Base-by-base conservation (phyloP, 2,329 filamentous ascomycete genomes). In the Epichloe uncinata region DNA sequence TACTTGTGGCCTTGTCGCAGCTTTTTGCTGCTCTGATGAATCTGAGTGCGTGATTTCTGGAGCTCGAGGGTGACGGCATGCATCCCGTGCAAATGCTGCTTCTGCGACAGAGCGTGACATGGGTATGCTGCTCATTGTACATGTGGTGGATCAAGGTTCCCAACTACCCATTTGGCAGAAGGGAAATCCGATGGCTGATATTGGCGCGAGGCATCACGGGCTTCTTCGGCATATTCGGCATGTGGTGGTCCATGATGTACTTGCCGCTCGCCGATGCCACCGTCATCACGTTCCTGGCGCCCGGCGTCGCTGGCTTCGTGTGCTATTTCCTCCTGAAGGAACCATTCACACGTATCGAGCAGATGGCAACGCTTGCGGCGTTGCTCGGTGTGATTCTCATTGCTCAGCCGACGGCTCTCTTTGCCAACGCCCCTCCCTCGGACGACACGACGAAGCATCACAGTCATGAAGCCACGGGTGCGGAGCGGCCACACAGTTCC, bases 11-110 rank as follows among this genome's bases (percentile, higher is more conserved):
- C 16, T 53, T 83, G 2, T 78, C 87, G 0, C 88, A 95, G 65
- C 70, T 93, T 36, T 95, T 95, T 58, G 87, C 84, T 2, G 82
- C 84, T 0, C 66, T 86, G 48, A 95, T 95, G 90, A 94, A 93
- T 63, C 78, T 94, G 9, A 81, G 81, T 40, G 86, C 87, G 0
- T 75, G 88, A 18, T 65, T 91, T 11, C 70, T 95, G 38, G 87
- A 94, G 62, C 73, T 84, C 16, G 73, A 85, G 55, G 83, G 79
- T 49, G 73, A 81, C 44, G 79, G 79, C 2, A 83, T 94, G 72
- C 80, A 93, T 69, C 87, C 89, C 0, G 82, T 94, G 56, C 86
- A 93, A 67, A 82, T 95, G 52, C 75, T 95, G 4, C 89, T 95
- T 58, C 78, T 79, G 6, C 79, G 90, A 50, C 90, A 94, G 81